Base-by-base conservation (phyloP, 208 protist species). In the Zelonia costaricensis region DNA sequence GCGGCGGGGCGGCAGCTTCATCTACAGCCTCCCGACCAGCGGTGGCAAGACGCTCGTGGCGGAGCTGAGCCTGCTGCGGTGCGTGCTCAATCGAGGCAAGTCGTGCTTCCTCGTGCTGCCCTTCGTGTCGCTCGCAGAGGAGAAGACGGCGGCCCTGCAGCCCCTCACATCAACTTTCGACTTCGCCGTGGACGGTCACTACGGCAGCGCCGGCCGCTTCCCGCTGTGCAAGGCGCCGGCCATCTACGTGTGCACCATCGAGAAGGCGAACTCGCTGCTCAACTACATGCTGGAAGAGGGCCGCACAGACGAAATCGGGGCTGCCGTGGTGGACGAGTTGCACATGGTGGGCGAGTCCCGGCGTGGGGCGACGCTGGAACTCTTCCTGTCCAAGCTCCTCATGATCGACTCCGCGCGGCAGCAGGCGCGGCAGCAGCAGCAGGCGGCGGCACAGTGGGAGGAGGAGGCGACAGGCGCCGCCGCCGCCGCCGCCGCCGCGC, bases 1-100 rank as follows among this genome's bases (percentile, higher is more conserved):
- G 22, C 71, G 69, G 27, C 25, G 40, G 4, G 88, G 87, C 4
- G 45, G 72, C 44, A 97, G 78, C 67, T 78, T 97, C 36, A 74
- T 98, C 10, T 97, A 95, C 75, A 92, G 85, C 38, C 67, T 95
- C 15, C 93, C 95, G 23, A 98, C 95, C 10, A 92, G 82, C 57
- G 95, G 91, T 16, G 95, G 95, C 53, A 98, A 98, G 68, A 96
- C 92, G 15, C 76, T 98, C 13, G 93, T 98, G 13, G 94, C 94
- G 13, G 94, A 98, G 79, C 60, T 98, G n/a, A 74, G 84, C 22
- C 67, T 98, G n/a, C 61, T 97, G 52, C 74, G 86, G 13, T 93
- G 77, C 31, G 60, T 97, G 33, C 30, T 98, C 40, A 68, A 81
- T 67, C 62, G 69, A 16, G 28, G 73, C 13, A 75, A 69, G 48